phyloP scores from a whole-genome alignment of 1,139 yeast species.

The Williopsis jadinii region DNA sequence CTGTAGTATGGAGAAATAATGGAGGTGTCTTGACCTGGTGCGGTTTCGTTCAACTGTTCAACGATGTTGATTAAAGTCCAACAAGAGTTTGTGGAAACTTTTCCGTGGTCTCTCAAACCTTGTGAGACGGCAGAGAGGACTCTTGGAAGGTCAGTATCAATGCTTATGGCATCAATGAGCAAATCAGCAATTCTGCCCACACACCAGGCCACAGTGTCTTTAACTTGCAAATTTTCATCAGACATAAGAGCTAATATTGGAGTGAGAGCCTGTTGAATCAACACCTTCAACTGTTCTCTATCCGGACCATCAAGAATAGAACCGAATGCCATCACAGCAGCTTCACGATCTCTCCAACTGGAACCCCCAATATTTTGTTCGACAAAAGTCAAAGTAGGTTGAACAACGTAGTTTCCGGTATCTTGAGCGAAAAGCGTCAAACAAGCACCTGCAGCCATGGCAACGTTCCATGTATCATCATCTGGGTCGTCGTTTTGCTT shows the following conservation, averaged over 20 bases:
- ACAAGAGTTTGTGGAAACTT: conserved; percentile 91
- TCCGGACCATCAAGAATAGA: conserved; percentile 95
- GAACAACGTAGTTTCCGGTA: conserved; percentile 79
- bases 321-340: conserved; percentile 98
- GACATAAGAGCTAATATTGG: conserved; percentile 69
- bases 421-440: conserved; percentile 88
- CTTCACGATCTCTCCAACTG: conserved; percentile 88
- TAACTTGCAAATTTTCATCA: conserved; percentile 76
- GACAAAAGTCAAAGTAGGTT: conserved; percentile 78
- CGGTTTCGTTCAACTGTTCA: conserved; percentile 64
- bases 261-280: conserved; percentile 75
- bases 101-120: conserved; percentile 86
- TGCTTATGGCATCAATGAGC: conserved; percentile 70
- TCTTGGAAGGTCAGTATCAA: conserved; percentile 54
- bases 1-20: conserved; percentile 70
- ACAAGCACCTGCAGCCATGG: conserved; percentile 99
- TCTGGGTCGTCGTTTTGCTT: conserved; percentile 85
- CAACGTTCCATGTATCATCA: conserved; percentile 95
- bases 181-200: conserved; percentile 91
- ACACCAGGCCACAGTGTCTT: conserved; percentile 98
- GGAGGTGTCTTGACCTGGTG: conserved; percentile 51
- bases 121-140: conserved; percentile 64
- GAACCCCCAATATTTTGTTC: conserved; percentile 55
- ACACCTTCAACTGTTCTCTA: conserved; percentile 52
- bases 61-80: conserved; percentile 92